Evolutionary conservation across 2,329 filamentous ascomycete species (phyloP), one percentile per base, ranked within the genome.

Genomic region (Xylaria sp.): DNA sequence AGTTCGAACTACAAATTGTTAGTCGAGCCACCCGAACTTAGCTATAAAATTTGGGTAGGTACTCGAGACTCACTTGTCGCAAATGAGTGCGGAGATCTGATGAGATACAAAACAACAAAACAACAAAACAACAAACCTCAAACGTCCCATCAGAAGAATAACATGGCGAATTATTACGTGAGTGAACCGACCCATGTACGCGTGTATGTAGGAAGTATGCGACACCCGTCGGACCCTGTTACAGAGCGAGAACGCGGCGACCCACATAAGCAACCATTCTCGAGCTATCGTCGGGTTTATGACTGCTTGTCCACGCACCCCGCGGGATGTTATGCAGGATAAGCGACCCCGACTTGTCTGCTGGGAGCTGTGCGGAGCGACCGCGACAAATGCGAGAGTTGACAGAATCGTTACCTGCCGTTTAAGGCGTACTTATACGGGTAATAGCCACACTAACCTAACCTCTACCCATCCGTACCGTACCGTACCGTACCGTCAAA

Each of bases 281-380:
- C 9, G 15, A 47, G 41, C 48, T 27, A 49, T 58, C 54, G 38
- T 58, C 25, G 54, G 53, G 23, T 43, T 58, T 25, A 54, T 35
- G 23, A 54, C 40, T 53, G 40, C 47, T 56, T 35, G 23, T 40
- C 47, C 47, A 57, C 47, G 56, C 44, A 63, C 51, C 57, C 58
- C 56, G 46, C 56, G 57, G 60, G 48, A 63, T 63, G 56, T 54
- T 53, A 64, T 65, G 60, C 63, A 60, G 55, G 51, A 38, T 43
- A 60, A 58, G 57, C 53, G 60, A 63, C 59, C 63, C 63, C 48
- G 58, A 56, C 31, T 35, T 49, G 51, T 53, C 38, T 37, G 48
- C 47, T 37, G 58, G 37, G 52, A 43, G 47, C 31, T 29, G 11
- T 49, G 41, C 43, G 8, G 35, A 7, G 47, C n/a, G 48, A 25